A percentile compares a stretch with the other conserved stretches of the same genome.
Conservation (phyloP, 78 protist species). For the Polysphondylium violaceum region DNA sequence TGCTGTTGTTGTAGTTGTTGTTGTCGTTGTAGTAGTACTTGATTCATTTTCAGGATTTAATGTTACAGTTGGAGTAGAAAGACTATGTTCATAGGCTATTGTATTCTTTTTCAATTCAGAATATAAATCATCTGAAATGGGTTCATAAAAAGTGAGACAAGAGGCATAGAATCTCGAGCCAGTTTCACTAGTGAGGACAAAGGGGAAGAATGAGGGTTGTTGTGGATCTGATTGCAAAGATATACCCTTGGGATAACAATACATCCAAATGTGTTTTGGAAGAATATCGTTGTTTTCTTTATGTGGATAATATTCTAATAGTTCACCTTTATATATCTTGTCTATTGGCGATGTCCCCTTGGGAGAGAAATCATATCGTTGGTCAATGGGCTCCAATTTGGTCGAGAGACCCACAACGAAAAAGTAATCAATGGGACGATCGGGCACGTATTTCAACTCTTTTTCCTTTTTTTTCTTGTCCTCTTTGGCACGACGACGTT, state of each 20-base stretch:
- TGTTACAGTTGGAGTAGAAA: background rate
- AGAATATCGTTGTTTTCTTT: slow-evolving; percentile 68
- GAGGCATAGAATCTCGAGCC: slow-evolving; percentile 67
- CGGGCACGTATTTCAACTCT: slow-evolving; percentile 48
- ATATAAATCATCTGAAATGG: slow-evolving; percentile 29
- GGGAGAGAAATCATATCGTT: slow-evolving; percentile 26
- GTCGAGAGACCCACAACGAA: slow-evolving; percentile 43
- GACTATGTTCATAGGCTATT: background rate
- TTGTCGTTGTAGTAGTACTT: background rate
- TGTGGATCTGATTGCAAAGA: slow-evolving; percentile 7
- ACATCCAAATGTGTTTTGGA: slow-evolving; percentile 85
- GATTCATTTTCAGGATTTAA: slow-evolving; percentile 1
- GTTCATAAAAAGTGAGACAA: slow-evolving; percentile 74
- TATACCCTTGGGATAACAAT: slow-evolving; percentile 75
- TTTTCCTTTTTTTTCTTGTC: slow-evolving; percentile 53
- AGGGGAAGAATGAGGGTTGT: slow-evolving; percentile 77
- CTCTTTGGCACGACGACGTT: slow-evolving; percentile 53
- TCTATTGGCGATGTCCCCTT: slow-evolving; percentile 47
- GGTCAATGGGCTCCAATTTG: slow-evolving; percentile 70
- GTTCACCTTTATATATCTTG: slow-evolving; percentile 63
- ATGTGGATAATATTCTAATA: slow-evolving; percentile 59
- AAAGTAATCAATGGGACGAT: slow-evolving; percentile 60
- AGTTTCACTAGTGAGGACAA: slow-evolving; percentile 68
- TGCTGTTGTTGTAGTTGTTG: slow-evolving; percentile 15
- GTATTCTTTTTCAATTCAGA: slow-evolving; percentile 36